Conservation (phyloP, 805 yeast species). For the Hyphopichia homilentoma region DNA sequence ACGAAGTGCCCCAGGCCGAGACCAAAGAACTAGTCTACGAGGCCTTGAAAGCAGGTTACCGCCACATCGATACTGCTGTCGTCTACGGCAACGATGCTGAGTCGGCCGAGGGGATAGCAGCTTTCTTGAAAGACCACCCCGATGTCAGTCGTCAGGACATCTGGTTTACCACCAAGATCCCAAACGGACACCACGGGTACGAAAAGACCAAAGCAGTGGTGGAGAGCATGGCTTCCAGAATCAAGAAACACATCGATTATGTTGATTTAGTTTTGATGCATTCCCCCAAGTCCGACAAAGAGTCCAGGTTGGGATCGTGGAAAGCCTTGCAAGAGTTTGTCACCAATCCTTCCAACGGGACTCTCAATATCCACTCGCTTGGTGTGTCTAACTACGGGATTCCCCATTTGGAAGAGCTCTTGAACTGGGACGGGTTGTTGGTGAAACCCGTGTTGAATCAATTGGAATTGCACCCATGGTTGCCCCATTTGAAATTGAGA, state of each 20-base stretch:
- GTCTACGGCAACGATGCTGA: slow-evolving; percentile 63
- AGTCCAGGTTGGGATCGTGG: slow-evolving; percentile 58
- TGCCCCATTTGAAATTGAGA: slow-evolving; percentile 62
- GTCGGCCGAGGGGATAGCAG: slow-evolving; percentile 54
- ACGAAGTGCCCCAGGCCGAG: slow-evolving; percentile 34
- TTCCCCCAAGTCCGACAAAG: slow-evolving; percentile 44
- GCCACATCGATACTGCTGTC: slow-evolving; percentile 74
- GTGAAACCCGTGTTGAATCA: slow-evolving; percentile 67
- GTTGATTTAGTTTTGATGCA: slow-evolving; percentile 45
- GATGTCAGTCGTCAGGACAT: slow-evolving; percentile 26
- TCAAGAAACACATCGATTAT: slow-evolving; percentile 28
- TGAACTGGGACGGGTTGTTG: slow-evolving; percentile 48
- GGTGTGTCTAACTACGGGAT: slow-evolving; percentile 78
- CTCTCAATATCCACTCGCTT: slow-evolving; percentile 57
- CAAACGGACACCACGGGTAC: slow-evolving; percentile 30
- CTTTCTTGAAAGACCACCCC: slow-evolving; percentile 44
- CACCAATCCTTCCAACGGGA: slow-evolving; percentile 29
- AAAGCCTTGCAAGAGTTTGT: slow-evolving; percentile 73
- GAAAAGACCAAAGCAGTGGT: slow-evolving; percentile 29
- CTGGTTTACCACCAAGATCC: slow-evolving; percentile 36
- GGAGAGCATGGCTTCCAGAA: slow-evolving; percentile 25
- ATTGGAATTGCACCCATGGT: slow-evolving; percentile 83
- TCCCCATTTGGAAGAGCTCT: slow-evolving; percentile 56
- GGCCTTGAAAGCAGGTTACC: slow-evolving; percentile 64
- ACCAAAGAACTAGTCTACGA: slow-evolving; percentile 44